phyloP scores from a whole-genome alignment of 2,329 filamentous ascomycete genomes.

The Fusarium robinianum region DNA sequence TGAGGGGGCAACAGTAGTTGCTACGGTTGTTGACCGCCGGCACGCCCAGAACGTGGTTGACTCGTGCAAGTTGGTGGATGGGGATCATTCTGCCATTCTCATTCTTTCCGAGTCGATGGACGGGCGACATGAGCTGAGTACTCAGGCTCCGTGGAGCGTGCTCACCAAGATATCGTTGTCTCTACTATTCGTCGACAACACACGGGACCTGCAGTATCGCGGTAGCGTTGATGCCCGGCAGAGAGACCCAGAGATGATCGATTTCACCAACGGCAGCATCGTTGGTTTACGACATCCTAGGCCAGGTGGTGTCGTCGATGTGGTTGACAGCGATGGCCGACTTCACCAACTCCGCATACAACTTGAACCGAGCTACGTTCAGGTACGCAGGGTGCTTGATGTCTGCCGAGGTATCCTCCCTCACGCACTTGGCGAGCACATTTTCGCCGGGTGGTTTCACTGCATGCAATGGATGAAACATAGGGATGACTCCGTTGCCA shows the following conservation, averaged over 20 bases:
- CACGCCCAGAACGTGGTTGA: constrained; percentile 71
- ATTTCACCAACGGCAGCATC: constrained; percentile 53
- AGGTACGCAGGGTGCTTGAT: constrained; percentile 64
- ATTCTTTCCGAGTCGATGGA: constrained; percentile 68
- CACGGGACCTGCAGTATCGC: constrained; percentile 61
- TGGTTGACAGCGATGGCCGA: constrained; percentile 64
- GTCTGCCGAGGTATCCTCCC: constrained; percentile 68
- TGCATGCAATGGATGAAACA: constrained; percentile 68
- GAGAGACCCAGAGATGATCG: constrained; percentile 51
- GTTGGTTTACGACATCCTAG: constrained; percentile 62
- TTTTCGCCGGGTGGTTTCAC: constrained; percentile 75
- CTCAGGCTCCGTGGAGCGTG: constrained; percentile 76
- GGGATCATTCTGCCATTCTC: constrained; percentile 68
- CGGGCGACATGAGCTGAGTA: constrained; percentile 67
- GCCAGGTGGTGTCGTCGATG: constrained; percentile 64
- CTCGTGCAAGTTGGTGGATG: constrained; percentile 72
- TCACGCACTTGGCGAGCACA: constrained; percentile 59
- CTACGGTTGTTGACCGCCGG: constrained; percentile 53
- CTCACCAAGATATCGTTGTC: constrained; percentile 70
- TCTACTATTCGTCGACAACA: constrained; percentile 61
- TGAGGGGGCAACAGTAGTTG: constrained; percentile 32
- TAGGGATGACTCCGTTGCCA: constrained; percentile 51
- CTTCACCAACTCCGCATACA: constrained; percentile 70
- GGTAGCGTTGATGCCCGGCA: constrained; percentile 56
- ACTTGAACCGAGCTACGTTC: constrained; percentile 66